A percentile compares a stretch with the other conserved stretches of the same genome.
These are phyloP conservation scores for Diaporthe velutina DNA, from an alignment of 2,329 filamentous ascomycete species.

Conservation along the genomic window DNA sequence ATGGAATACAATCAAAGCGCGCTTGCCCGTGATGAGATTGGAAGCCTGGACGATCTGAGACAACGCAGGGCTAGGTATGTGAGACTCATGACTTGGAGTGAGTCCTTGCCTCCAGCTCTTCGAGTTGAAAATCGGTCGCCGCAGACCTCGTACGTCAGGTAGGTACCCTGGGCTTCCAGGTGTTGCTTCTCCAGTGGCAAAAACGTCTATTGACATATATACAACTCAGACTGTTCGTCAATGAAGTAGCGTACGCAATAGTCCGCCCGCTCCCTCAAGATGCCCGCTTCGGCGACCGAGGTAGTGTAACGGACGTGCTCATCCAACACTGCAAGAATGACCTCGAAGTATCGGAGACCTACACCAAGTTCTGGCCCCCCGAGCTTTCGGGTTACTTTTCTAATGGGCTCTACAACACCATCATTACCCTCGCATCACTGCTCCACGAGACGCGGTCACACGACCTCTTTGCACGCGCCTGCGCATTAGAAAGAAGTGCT, in stretches of 20 bases:
- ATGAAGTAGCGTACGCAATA: conserved; percentile 18
- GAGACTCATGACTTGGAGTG: neutral
- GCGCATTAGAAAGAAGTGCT: neutral
- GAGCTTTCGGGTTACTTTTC: conserved; percentile 9
- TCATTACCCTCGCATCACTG: neutral
- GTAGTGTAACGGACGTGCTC: neutral
- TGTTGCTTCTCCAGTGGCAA: neutral
- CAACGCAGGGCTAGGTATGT: conserved; percentile 3
- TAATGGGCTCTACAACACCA: conserved; percentile 6
- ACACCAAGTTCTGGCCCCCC: neutral
- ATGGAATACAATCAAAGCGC: neutral
- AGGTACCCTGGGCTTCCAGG: neutral
- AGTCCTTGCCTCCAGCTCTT: neutral
- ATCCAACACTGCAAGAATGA: conserved; percentile 13
- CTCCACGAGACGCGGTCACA: conserved; percentile 17
- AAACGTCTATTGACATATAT: neutral
- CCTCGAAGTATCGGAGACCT: neutral
- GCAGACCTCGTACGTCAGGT: conserved; percentile 4
- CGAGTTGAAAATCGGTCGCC: neutral
- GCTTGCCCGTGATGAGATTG: neutral
- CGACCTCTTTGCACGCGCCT: neutral
- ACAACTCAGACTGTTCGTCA: neutral
- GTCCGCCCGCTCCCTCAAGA: conserved; percentile 1
- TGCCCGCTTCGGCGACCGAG: conserved; percentile 1
- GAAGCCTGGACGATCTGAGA: neutral